phyloP scores from a whole-genome alignment of 345 rosid species.

The Eucalyptus rudis region DNA sequence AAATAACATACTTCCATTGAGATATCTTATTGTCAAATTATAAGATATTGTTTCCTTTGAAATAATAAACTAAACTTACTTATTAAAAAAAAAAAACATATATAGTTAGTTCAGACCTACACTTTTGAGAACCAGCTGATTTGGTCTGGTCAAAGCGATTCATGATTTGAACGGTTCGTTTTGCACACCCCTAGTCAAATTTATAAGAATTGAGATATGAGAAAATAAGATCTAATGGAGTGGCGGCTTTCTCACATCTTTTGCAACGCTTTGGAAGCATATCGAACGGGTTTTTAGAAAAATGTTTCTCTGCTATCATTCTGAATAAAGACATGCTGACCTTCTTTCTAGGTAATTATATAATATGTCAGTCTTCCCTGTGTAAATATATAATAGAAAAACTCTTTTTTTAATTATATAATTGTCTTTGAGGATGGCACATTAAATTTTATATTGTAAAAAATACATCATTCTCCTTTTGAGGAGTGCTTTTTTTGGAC shows the following conservation, averaged over 20 bases:
- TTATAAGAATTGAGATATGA: not conserved
- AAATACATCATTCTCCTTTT: not conserved
- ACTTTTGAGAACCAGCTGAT: rapidly evolving
- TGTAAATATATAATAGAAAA: not conserved
- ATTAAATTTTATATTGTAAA: not conserved
- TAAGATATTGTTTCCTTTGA: too few species aligned
- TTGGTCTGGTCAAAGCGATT: not conserved
- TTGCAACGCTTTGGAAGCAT: not conserved
- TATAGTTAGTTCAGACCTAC: too few species aligned
- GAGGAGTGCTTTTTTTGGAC: not conserved
- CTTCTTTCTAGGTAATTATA: not conserved
- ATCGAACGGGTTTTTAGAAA: not conserved
- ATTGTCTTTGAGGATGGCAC: not conserved
- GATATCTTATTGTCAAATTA: too few species aligned
- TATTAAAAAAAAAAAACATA: too few species aligned
- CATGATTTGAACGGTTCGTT: too few species aligned
- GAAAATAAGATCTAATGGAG: not conserved
- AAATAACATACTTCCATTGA: too few species aligned
- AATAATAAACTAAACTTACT: too few species aligned
- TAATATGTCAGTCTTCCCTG: not conserved
- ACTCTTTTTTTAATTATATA: not conserved
- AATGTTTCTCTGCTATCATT: not conserved
- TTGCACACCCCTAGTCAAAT: not conserved
- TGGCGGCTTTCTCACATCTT: not conserved
- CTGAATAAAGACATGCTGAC: not conserved